phyloP scores from a whole-genome alignment of 1,284 basidiomycete genomes.

The Volvariella volvacea region DNA sequence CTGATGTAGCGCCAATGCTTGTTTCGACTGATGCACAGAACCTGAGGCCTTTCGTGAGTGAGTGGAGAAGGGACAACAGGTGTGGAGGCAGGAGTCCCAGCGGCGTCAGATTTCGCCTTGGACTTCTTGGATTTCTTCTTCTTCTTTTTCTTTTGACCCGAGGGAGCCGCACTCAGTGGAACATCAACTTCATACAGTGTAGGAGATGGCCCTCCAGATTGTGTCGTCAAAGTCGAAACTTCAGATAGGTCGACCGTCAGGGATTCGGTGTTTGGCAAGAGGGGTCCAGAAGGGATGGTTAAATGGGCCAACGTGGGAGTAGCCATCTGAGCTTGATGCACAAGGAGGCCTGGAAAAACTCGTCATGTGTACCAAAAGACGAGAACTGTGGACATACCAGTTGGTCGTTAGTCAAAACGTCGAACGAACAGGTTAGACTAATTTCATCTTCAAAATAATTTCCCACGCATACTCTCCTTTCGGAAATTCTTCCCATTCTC shows the following conservation, averaged over 20 bases:
- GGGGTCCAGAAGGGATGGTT: too few relatives aligned
- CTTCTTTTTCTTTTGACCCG: conserved; percentile 60
- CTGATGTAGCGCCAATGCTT: conserved; percentile 86
- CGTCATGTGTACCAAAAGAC: too few relatives aligned
- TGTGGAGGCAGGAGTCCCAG: conserved; percentile 12
- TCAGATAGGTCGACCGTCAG: conserved; percentile 15
- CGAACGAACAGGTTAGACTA: too few relatives aligned
- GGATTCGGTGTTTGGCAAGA: conserved; percentile 17
- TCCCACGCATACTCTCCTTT: too few relatives aligned
- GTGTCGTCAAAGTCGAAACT: conserved; percentile 22
- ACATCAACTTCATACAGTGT: conserved; percentile 16
- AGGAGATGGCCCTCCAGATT: conserved; percentile 26
- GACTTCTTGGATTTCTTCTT: conserved; percentile 63
- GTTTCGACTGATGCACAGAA: conserved; percentile 77
- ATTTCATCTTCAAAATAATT: too few relatives aligned
- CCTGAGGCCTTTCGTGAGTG: conserved; percentile 38
- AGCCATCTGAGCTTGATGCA: too few relatives aligned
- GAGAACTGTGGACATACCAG: too few relatives aligned
- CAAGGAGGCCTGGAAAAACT: too few relatives aligned
- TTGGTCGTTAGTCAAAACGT: too few relatives aligned
- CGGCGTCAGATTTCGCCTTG: conserved; percentile 35
- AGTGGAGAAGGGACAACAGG: conserved; percentile 16
- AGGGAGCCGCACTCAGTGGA: conserved; percentile 5
- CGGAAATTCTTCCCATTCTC: too few relatives aligned
- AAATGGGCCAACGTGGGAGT: too few relatives aligned